A percentile compares a stretch with the other conserved stretches of the same genome.
These are phyloP conservation scores for Trichocomaceae sp. DNA, from an alignment of 2,329 filamentous ascomycete genomes.

Conservation along the genomic window DNA sequence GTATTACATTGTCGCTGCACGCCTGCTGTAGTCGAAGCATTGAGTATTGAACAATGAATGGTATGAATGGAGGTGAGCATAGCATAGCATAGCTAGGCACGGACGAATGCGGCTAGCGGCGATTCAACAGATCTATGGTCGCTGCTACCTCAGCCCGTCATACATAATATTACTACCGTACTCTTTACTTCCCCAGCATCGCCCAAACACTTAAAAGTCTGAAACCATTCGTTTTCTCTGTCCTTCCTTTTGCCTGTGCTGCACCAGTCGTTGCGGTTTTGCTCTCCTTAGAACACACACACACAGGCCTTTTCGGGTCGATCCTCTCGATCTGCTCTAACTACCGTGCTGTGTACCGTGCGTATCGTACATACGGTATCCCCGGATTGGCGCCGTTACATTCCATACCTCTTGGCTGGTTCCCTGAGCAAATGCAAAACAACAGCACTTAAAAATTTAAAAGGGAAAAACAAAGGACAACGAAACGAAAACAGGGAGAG, in stretches of 20 bases:
- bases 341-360: neutral
- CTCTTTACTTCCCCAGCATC: neutral
- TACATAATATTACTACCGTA: conserved; percentile 7
- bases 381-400: conserved; percentile 6
- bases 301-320: neutral
- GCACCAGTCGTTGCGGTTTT: too few species aligned
- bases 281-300: neutral
- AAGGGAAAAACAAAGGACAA: neutral
- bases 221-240: neutral
- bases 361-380: neutral
- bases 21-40: too few species aligned
- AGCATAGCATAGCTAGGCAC: neutral
- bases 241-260: neutral
- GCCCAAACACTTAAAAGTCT: neutral
- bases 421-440: conserved; percentile 7
- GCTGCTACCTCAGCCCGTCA: conserved; percentile 13
- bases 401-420: conserved; percentile 11
- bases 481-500: neutral
- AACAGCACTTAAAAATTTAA: neutral
- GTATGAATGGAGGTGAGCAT: too few species aligned
- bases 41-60: too few species aligned
- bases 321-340: neutral
- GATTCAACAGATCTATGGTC: neutral
- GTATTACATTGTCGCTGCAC: too few species aligned
- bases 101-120: neutral